These are phyloP conservation scores for Xenosphaeropsis pyriputrescens DNA, from an alignment of 2,329 filamentous ascomycete species.

Conservation along the genomic window DNA sequence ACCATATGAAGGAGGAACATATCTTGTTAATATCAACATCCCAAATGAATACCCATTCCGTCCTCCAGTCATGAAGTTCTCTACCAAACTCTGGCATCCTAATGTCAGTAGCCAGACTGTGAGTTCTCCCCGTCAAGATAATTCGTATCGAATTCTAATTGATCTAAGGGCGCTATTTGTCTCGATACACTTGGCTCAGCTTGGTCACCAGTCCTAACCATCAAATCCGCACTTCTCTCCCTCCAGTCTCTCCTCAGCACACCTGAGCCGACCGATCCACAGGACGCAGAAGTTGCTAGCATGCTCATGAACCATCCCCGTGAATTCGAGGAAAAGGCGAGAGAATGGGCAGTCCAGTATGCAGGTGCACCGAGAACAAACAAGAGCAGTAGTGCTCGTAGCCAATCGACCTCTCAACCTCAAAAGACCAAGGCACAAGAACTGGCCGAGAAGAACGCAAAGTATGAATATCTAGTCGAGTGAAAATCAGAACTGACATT, in stretches of 20 bases:
- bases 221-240: conserved; percentile 88
- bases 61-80: conserved; percentile 79
- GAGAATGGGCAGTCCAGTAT: conserved; percentile 79
- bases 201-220: conserved; percentile 93
- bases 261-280: conserved; percentile 90
- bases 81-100: conserved; percentile 92
- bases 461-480: background rate
- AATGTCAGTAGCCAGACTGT: conserved; percentile 93
- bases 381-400: conserved; percentile 8
- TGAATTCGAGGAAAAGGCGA: conserved; percentile 66
- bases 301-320: conserved; percentile 74
- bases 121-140: conserved; percentile 19
- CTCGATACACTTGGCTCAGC: conserved; percentile 79
- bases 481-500: no score
- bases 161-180: conserved; percentile 75
- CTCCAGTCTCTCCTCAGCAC: conserved; percentile 85
- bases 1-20: conserved; percentile 80
- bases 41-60: conserved; percentile 87
- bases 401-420: conserved; percentile 18
- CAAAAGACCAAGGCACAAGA: conserved; percentile 10
- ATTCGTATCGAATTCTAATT: background rate
- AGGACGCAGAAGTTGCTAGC: conserved; percentile 86
- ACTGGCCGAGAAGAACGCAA: conserved; percentile 7
- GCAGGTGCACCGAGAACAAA: conserved; percentile 57
- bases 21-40: conserved; percentile 71